Evolutionary conservation across 108 stramenopile species (phyloP), one percentile per base, ranked within the genome.

Genomic region (Cyclotella sp.): DNA sequence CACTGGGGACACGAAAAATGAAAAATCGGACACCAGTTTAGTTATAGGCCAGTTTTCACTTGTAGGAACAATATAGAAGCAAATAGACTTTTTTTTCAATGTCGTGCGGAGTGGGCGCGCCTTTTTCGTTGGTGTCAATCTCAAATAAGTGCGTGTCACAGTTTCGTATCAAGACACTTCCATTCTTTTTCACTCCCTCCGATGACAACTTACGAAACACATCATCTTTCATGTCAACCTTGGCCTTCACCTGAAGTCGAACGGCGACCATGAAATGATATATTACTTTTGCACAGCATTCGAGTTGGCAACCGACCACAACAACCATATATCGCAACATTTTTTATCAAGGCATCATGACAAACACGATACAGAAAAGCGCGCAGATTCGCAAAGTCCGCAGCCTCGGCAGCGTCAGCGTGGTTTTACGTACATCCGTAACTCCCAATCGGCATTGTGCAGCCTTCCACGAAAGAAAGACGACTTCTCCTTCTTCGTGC

Each of bases 331-430:
- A 61, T 1, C 29, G 34, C n/a, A 15, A 34, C 34, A 39, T 34
- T 5, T 34, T 5, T 34, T 34, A 34, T 34, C 34, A 34, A 34
- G 34, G 34, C 2, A 34, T 34, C 6, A 34, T 34, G 34, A 34
- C 34, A 34, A 34, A 6, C 34, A 39, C 60, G 34, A 61, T 12
- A 61, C 29, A 13, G 18, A 49, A 49, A 49, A 16, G n/a, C 47
- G n/a, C 15, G 3, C 18, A 49, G 19, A 29, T 61, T 39, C 60
- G 60, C 8, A 61, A 61, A 61, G 60, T 61, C 60, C 60, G 60
- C 60, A 61, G 60, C 34, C 60, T 61, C 13, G 60, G 34, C 29
- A 34, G 19, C 1, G 60, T 61, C 60, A 34, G 34, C 34, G 34
- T 34, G 34, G 34, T 34, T 34, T 30, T 61, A 39, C 60, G 34